A percentile compares a stretch with the other conserved stretches of the same genome.
phyloP scores from a whole-genome alignment of 2,329 filamentous ascomycete genomes.

The Coniochaeta hoffmannii region DNA sequence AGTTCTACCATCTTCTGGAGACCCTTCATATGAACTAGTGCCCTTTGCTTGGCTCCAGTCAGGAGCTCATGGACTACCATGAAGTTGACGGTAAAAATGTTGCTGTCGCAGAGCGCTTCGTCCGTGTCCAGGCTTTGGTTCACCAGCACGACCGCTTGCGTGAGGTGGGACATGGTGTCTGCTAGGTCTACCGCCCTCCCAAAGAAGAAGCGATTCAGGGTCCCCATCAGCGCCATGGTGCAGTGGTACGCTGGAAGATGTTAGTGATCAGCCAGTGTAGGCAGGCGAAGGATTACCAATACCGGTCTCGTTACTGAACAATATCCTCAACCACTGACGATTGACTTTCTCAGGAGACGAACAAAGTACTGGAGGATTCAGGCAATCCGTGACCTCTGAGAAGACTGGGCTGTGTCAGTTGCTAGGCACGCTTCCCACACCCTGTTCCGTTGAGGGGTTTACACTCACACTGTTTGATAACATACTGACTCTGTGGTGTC shows the following conservation, averaged over 20 bases:
- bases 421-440: not conserved
- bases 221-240: slow-evolving; percentile 3
- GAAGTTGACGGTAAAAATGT: slow-evolving; percentile 5
- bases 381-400: not conserved
- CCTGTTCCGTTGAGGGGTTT: not conserved
- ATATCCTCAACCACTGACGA: not conserved
- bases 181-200: not conserved
- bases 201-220: slow-evolving; percentile 5
- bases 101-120: slow-evolving; percentile 3
- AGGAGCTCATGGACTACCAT: slow-evolving; percentile 1
- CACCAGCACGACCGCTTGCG: slow-evolving; percentile 4
- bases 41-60: not conserved
- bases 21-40: slow-evolving; percentile 2
- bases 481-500: slow-evolving; percentile 3
- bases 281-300: not conserved
- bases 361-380: not conserved
- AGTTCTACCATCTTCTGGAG: slow-evolving; percentile 4
- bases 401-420: not conserved
- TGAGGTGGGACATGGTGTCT: slow-evolving; percentile 3
- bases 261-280: not conserved
- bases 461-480: slow-evolving; percentile 4
- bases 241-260: slow-evolving; percentile 5
- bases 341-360: not conserved
- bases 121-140: slow-evolving; percentile 2
- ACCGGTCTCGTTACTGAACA: not conserved